phyloP scores from a whole-genome alignment of 768 basidiomycete genomes.

The Tricholoma terreum region DNA sequence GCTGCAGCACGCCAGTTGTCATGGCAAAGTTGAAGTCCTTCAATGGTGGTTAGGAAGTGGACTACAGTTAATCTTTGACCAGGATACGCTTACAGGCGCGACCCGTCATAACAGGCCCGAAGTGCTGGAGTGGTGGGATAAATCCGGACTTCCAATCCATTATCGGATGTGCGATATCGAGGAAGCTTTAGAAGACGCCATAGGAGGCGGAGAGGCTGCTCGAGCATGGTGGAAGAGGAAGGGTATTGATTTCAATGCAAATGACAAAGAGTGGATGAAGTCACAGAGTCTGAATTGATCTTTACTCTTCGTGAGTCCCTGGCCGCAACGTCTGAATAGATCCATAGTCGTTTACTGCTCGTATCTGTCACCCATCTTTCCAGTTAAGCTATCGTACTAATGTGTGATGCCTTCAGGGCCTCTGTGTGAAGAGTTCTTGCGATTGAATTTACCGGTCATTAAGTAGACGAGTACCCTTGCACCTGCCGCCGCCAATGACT shows the following conservation, averaged over 20 bases:
- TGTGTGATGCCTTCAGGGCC: no score
- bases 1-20: slow-evolving; percentile 73
- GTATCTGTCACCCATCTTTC: not conserved
- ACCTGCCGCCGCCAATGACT: no score
- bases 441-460: no score
- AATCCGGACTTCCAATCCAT: slow-evolving; percentile 72
- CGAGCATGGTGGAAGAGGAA: slow-evolving; percentile 79
- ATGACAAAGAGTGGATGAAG: slow-evolving; percentile 88
- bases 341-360: not conserved
- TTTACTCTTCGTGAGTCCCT: slow-evolving; percentile 12
- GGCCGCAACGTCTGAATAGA: not conserved
- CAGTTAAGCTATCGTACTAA: no score
- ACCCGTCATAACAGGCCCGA: slow-evolving; percentile 79
- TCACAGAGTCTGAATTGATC: slow-evolving; percentile 66
- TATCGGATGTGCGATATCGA: slow-evolving; percentile 92
- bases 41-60: slow-evolving; percentile 84
- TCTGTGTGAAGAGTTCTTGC: no score
- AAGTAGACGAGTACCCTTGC: no score
- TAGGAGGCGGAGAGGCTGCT: slow-evolving; percentile 73
- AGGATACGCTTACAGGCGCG: slow-evolving; percentile 74
- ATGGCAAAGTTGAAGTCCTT: slow-evolving; percentile 75
- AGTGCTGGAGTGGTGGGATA: slow-evolving; percentile 88
- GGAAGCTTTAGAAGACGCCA: slow-evolving; percentile 85
- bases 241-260: slow-evolving; percentile 80
- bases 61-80: slow-evolving; percentile 74